Evolutionary conservation across 2,329 filamentous ascomycete species (phyloP).

Genomic region (Exophiala lecanii-corni): DNA sequence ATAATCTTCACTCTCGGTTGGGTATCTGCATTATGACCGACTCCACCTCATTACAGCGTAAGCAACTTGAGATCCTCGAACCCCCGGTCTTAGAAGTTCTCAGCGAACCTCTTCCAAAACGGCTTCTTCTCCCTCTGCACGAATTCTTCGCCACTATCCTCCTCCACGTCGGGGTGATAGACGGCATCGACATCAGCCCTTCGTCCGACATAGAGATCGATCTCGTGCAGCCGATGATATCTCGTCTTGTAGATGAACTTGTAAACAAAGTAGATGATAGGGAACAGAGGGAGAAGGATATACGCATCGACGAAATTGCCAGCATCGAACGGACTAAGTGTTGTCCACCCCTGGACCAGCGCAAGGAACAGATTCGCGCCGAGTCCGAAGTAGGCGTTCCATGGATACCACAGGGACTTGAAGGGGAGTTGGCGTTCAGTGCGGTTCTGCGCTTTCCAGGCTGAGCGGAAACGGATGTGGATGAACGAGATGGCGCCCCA

Average conservation of each 20-base stretch:
- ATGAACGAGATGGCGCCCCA: slow-evolving; percentile 36
- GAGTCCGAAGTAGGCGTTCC: slow-evolving; percentile 48
- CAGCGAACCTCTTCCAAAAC: slow-evolving; percentile 12
- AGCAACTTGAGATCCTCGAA: too few species aligned
- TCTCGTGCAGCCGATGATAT: slow-evolving; percentile 51
- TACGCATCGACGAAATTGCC: slow-evolving; percentile 53
- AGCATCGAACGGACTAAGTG: slow-evolving; percentile 46
- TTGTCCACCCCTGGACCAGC: slow-evolving; percentile 51
- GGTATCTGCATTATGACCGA: too few species aligned
- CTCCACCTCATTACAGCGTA: too few species aligned
- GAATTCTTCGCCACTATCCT: slow-evolving; percentile 5
- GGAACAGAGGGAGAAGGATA: slow-evolving; percentile 52
- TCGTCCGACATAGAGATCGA: slow-evolving; percentile 48
- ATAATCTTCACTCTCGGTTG: too few species aligned
- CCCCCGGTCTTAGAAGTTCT: slow-evolving; percentile 11
- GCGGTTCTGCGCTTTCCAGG: slow-evolving; percentile 35
- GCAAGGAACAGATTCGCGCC: slow-evolving; percentile 46
- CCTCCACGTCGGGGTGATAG: neutral
- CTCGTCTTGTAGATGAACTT: slow-evolving; percentile 63
- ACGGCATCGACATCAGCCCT: slow-evolving; percentile 14
- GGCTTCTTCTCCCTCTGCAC: slow-evolving; percentile 1
- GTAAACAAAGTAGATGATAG: slow-evolving; percentile 64
- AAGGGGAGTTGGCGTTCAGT: slow-evolving; percentile 43
- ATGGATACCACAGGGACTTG: slow-evolving; percentile 47
- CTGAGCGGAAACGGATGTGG: slow-evolving; percentile 40